phyloP scores from a whole-genome alignment of 805 yeast genomes.

The Candida quercuum region DNA sequence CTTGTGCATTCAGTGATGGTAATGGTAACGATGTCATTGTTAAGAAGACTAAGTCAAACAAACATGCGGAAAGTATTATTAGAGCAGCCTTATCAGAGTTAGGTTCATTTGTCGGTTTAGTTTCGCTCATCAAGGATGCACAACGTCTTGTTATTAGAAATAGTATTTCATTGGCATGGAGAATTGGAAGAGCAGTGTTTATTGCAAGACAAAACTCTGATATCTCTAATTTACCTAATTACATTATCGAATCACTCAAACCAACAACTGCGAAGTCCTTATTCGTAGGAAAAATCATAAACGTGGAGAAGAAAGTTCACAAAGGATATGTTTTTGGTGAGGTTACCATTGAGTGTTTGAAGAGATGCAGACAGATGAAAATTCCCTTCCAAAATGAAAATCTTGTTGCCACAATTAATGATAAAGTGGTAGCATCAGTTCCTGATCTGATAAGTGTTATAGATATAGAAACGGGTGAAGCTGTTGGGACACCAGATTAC shows the following conservation, averaged over 20 bases:
- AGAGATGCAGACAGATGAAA: constrained; percentile 15
- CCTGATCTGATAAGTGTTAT: constrained; percentile 41
- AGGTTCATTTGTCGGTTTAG: constrained; percentile 36
- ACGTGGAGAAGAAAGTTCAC: constrained; percentile 34
- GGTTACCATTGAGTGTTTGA: constrained; percentile 28
- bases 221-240: constrained; percentile 28
- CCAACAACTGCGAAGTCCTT: constrained; percentile 25
- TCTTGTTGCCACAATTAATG: constrained; percentile 29
- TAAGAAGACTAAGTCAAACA: constrained; percentile 28
- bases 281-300: constrained; percentile 38
- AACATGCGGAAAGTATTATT: constrained; percentile 30
- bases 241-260: constrained; percentile 33
- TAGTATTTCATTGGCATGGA: constrained; percentile 39
- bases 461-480: constrained; percentile 40
- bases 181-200: constrained; percentile 40
- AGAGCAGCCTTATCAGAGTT: constrained; percentile 39
- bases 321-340: constrained; percentile 44
- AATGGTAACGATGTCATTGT: constrained; percentile 36
- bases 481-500: constrained; percentile 46
- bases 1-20: constrained; percentile 34
- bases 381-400: constrained; percentile 49
- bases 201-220: constrained; percentile 33
- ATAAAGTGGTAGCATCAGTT: constrained; percentile 33
- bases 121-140: constrained; percentile 29
- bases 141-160: constrained; percentile 27